Base-by-base conservation (phyloP, 148 eudicot species). In the Vaccinium vitisidaea region DNA sequence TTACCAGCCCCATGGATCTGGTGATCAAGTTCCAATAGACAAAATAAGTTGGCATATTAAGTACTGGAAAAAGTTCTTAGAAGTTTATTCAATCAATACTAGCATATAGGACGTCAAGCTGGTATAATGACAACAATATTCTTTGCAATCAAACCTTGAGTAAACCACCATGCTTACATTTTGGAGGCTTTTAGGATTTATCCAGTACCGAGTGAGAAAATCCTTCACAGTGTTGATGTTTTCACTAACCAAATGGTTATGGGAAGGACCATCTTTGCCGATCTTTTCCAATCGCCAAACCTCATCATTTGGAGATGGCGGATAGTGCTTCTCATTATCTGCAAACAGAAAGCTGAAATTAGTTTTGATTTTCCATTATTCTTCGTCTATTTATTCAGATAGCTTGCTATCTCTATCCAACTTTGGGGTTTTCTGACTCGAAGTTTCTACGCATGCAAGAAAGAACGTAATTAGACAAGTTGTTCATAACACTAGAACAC, bases 1-100 rank as follows among this genome's bases (percentile, higher is more conserved):
- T 90, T 93, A 80, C 91, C 87, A 77, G 91, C 84, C 81, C 94
- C 92, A 74, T 92, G 88, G 79, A 94, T 90, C 98, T 94, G 92
- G 39, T 27, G 27, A 79, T 87, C 56, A 52, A 67, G 84, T 79
- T 23, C 30, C 84, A 52, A 82, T 19, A 79, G 83, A 71, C 46
- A 49, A 82, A 18, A 50, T 69, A 46, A 49, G 23, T 70, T 69
- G 27, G 77, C 18, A 49, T n/a, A 23, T 70, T 52, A 14, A 6
- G 19, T 6, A 16, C 27, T 4, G 13, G 46, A 11, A 7, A 12
- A 67, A 27, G 46, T 65, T 39, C 69, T 50, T 6, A 32, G 19
- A 61, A 19, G 56, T 76, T 7, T 71, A 73, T 15, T 73, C 49
- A 39, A 81, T 56, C 8, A 23, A 65, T 52, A 71, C 8, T 67